Conservation (phyloP, 83 land plant species). For the Isoetes engelmannii region DNA sequence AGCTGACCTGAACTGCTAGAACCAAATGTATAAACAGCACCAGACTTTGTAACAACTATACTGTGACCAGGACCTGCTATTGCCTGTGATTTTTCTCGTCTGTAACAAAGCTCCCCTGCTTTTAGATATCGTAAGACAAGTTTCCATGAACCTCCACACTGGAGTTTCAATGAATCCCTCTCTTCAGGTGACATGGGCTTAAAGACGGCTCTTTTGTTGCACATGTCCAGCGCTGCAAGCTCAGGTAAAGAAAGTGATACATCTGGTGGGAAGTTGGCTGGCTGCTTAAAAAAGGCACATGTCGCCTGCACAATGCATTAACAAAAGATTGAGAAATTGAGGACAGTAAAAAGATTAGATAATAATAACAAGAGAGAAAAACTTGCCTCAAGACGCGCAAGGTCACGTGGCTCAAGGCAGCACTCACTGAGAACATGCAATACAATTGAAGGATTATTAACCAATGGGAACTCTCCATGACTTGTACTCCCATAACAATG, state of each 20-base stretch:
- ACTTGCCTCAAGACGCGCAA: slow-evolving; percentile 81
- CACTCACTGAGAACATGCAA: slow-evolving; percentile 74
- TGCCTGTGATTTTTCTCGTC: slow-evolving; percentile 69
- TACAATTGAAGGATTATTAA: slow-evolving; percentile 55
- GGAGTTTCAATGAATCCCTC: slow-evolving; percentile 37
- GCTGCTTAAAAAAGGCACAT: slow-evolving; percentile 68
- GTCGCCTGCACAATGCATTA: slow-evolving; percentile 48
- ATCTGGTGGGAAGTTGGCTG: slow-evolving; percentile 72
- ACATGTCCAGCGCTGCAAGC: slow-evolving; percentile 86
- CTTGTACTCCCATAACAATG: slow-evolving; percentile 20
- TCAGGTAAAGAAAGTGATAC: slow-evolving; percentile 58
- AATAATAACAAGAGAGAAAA: not conserved
- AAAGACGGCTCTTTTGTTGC: slow-evolving; percentile 62
- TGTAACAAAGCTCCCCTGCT: slow-evolving; percentile 62
- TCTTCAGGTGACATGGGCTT: slow-evolving; percentile 59
- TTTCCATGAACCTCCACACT: slow-evolving; percentile 87
- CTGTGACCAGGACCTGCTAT: slow-evolving; percentile 92
- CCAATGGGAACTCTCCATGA: slow-evolving; percentile 30
- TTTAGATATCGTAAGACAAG: slow-evolving; percentile 58
- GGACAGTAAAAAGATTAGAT: not conserved
- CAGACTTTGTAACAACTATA: slow-evolving; percentile 62
- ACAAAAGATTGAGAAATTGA: not conserved
- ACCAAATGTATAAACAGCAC: slow-evolving; percentile 67
- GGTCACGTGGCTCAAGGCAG: slow-evolving; percentile 72
- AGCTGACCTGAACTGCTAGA: slow-evolving; percentile 80